phyloP scores from a whole-genome alignment of 2,329 filamentous ascomycete species.

The Botrytis hyacinthi region DNA sequence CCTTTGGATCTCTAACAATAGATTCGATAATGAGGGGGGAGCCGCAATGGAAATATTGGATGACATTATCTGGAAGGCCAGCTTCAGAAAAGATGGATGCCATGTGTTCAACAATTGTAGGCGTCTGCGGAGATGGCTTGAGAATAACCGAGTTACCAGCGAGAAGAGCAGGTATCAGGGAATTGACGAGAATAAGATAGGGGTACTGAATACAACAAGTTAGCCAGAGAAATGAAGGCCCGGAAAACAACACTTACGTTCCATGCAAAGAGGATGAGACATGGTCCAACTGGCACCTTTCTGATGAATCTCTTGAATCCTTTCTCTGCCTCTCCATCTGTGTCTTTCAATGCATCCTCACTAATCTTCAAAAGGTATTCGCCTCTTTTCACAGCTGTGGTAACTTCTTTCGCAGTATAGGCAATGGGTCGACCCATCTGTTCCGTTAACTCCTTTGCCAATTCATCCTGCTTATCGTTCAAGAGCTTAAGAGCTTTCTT shows the following conservation, averaged over 20 bases:
- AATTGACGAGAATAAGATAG: constrained; percentile 91
- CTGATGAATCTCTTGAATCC: constrained; percentile 89
- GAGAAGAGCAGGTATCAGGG: constrained; percentile 84
- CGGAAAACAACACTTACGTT: constrained; percentile 62
- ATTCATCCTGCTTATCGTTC: constrained; percentile 68
- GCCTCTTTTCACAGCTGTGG: constrained; percentile 79
- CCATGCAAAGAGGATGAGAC: constrained; percentile 91
- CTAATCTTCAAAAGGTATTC: constrained; percentile 85
- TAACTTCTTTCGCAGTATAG: constrained; percentile 79
- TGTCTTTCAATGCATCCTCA: constrained; percentile 73
- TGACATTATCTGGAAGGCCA: constrained; percentile 76
- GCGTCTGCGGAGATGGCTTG: constrained; percentile 93
- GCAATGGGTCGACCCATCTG: constrained; percentile 95
- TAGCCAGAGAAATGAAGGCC: constrained; percentile 13
- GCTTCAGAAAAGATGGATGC: constrained; percentile 73
- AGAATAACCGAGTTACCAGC: constrained; percentile 88
- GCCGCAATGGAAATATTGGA: constrained; percentile 91
- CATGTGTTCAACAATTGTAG: constrained; percentile 84
- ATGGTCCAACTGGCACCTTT: constrained; percentile 83
- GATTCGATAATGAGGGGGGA: constrained; percentile 73
- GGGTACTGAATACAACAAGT: constrained; percentile 65
- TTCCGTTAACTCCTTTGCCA: constrained; percentile 81
- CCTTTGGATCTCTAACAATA: constrained; percentile 71
- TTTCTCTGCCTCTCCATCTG: constrained; percentile 76
- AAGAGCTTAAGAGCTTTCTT: constrained; percentile 74